Base-by-base conservation (phyloP, 257 asterid species). In the Solanum chmielewskii region DNA sequence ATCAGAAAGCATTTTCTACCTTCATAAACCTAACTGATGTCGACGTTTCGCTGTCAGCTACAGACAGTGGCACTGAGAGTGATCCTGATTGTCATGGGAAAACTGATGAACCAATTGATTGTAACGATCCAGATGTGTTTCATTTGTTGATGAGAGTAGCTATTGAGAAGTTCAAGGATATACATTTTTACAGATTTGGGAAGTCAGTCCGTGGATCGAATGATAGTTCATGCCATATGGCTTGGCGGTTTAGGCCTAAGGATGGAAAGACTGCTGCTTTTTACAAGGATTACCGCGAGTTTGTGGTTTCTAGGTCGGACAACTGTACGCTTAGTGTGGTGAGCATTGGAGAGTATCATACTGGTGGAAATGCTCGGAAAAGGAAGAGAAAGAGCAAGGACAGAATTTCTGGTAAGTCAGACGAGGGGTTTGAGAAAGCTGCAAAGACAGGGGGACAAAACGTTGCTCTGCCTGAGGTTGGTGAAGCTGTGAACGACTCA, bases 331-430 rank as follows among this genome's bases (percentile, higher is more conserved):
- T 93, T 87, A 91, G 92, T 69, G 94, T 97, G 86, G 92, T 90
- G 56, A 92, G 91, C 10, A 92, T 97, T 42, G 98, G 99, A 2
- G 97, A 92, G 6, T 97, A 93, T 90, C 98, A 93, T 89, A 95
- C 99, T 0, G 99, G 99, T 62, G 92, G 90, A 71, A 96, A 95
- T 90, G 99, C 98, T 1, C 90, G 96, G 90, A 95, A 93, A 94
- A 93, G 49, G 86, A 96, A 87, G 90, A 93, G 89, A 73, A 88
- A 89, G n/a, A 90, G 69, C 59, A 93, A 84, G 88, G 90, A 66
- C 45, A 87, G 85, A 85, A 86, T n/a, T 47, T 47, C 15, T 86
- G 87, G 81, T 91, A 93, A 92, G 90, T 90, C 59, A 12, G 92
- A 71, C 52, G 97, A 92, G 37, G 96, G 87, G 37, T 91, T 94